Evolutionary conservation across 106 monocot genomes (phyloP).

Genomic region (Dioscorea alata): DNA sequence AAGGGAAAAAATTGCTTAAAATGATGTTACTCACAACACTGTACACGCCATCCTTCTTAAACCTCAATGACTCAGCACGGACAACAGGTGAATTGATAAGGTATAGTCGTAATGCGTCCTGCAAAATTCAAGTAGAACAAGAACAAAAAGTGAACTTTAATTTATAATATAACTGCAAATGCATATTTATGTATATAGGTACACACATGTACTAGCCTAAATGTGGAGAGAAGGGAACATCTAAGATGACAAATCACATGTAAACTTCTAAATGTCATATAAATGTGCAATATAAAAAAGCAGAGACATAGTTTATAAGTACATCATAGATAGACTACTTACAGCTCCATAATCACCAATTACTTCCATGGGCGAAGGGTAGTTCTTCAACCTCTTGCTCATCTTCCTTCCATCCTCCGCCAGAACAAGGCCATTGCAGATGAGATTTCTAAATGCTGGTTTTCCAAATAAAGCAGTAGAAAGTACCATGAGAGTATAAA

Average conservation of each 20-base stretch:
- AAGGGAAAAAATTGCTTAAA: not conserved
- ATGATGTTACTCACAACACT: slow-evolving; percentile 68
- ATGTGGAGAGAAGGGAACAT: not conserved
- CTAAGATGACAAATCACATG: not conserved
- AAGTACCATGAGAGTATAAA: slow-evolving; percentile 96
- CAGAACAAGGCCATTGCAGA: slow-evolving; percentile 96
- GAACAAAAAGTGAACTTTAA: too few species aligned
- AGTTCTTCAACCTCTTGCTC: slow-evolving; percentile 94
- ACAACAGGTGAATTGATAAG: slow-evolving; percentile 97
- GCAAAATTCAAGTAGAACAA: slow-evolving; percentile 1
- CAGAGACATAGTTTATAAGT: not conserved
- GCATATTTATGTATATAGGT: too few species aligned
- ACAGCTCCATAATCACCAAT: slow-evolving; percentile 92
- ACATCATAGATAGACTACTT: slow-evolving; percentile 15
- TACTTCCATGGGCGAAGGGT: slow-evolving; percentile 90
- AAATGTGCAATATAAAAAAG: not conserved
- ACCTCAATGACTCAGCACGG: slow-evolving; percentile 82
- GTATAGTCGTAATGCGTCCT: slow-evolving; percentile 95
- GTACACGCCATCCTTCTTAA: slow-evolving; percentile 86
- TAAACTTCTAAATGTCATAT: too few species aligned
- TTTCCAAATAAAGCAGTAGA: slow-evolving; percentile 96
- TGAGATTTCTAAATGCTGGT: slow-evolving; percentile 95
- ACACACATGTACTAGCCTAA: too few species aligned
- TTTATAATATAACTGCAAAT: too few species aligned
- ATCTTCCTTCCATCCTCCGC: slow-evolving; percentile 99